Evolutionary conservation across 2,329 filamentous ascomycete species (phyloP), one percentile per base, ranked within the genome.

Genomic region (Thermomyces lanuginosus): DNA sequence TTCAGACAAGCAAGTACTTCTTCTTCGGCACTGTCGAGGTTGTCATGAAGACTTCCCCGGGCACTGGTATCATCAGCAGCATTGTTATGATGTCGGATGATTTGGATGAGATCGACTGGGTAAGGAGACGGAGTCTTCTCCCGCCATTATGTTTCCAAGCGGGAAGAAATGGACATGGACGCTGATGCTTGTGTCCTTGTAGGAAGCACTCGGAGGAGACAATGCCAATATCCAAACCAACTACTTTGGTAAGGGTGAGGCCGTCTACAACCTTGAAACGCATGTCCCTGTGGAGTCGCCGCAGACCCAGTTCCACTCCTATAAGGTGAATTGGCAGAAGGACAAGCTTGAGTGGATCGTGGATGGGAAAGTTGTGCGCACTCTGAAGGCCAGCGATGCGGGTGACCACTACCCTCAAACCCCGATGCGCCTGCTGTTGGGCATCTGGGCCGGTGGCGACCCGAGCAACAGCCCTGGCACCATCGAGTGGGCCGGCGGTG

Each of bases 61-160:
- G 89, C 2, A 71, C 69, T 13, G 89, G 89, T 38, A 91, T 98
- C 42, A 84, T 98, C 40, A 92, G 81, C 53, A 86, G 80, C 16
- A 65, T 91, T 18, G 83, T 98, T 8, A 61, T 98, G 35, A 74
- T 92, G 56, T 93, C 84, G n/a, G 84, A 95, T 52, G 70, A 71
- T 44, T 69, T 92, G 19, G 89, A 98, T 55, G 89, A 98, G 60
- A 86, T 98, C 45, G 89, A 98, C 54, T 79, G 89, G 62, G 89
- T 95, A 59, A 84, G 82, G 10, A 6, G 18, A 20, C 18, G 10
- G n/a, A n/a, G n/a, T n/a, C n/a, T n/a, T 28, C n/a, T 11, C n/a
- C n/a, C 12, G 16, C 8, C 17, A 9, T 19, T 24, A 9, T 24
- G 1, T 17, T n/a, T n/a, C n/a, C n/a, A n/a, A n/a, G n/a, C n/a